Evolutionary conservation across 352 stramenopile genomes (phyloP), one percentile per base, ranked within the genome.

Genomic region (Globisporangium echinulatum): DNA sequence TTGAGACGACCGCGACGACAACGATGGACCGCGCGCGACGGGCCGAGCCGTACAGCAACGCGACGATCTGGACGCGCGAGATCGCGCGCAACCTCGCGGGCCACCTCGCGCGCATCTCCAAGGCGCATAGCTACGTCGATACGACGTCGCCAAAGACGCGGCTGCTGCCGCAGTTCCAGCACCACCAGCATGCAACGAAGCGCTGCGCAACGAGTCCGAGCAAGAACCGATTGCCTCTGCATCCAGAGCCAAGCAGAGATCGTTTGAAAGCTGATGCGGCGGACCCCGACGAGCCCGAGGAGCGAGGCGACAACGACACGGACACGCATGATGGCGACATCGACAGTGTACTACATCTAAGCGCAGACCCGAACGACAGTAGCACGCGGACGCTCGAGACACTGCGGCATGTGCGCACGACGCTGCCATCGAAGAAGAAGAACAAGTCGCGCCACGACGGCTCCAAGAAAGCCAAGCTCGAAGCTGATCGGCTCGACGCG

Each of bases 1-100:
- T 33, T 39, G 13, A 19, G 38, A 39, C 33, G 15, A 11, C n/a
- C 9, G 19, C 38, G 4, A n/a, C 17, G 14, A 11, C 17, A 7
- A 15, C 17, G 51, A 92, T 92, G 81, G 83, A 92, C 49, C 69
- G 83, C 39, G 81, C 64, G 42, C 76, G 83, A 7, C 79, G 82
- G 25, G 81, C 83, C 8, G 81, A 92, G 64, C 81, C 81, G 33
- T 90, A 89, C 57, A 88, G 77, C 63, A 92, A 78, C 57, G 83
- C 82, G 37, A 85, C 81, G 15, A 77, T 87, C 49, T 92, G 81
- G 83, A 88, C 77, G 19, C 69, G 83, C 4, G 83, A 90, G 64
- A 72, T 92, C 13, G 75, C 81, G 10, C 75, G 69, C 19, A 90
- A 92, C 46, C 59, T 92, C 33, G 83, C 82, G 3, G 70, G 77